These are phyloP conservation scores for Athelia sp. DNA, from an alignment of 1,284 basidiomycete species.

Conservation along the genomic window DNA sequence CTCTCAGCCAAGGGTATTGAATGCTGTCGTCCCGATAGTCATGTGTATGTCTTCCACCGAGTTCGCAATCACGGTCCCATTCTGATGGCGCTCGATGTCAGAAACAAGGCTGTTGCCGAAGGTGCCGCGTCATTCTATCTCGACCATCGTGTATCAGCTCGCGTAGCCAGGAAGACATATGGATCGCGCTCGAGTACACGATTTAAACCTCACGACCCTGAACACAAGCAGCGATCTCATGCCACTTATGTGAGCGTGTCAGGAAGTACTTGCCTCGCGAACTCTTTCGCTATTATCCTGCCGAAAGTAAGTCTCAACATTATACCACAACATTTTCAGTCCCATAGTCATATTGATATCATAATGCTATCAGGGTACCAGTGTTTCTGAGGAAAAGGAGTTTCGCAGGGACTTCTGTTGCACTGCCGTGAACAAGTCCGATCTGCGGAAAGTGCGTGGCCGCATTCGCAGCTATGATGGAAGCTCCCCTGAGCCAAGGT, in stretches of 20 bases:
- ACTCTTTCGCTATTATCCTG: constrained; percentile 25
- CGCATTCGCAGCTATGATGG: constrained; percentile 23
- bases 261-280: constrained; percentile 19
- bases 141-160: constrained; percentile 41
- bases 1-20: constrained; percentile 23
- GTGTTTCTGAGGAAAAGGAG: constrained; percentile 26
- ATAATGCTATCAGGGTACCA: constrained; percentile 24
- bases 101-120: constrained; percentile 54
- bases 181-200: constrained; percentile 26
- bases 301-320: constrained; percentile 17
- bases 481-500: constrained; percentile 11
- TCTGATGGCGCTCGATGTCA: constrained; percentile 14
- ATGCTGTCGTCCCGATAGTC: constrained; percentile 32
- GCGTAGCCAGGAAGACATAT: constrained; percentile 41
- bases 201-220: constrained; percentile 24
- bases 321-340: too few species aligned
- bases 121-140: constrained; percentile 49
- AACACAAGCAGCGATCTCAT: constrained; percentile 28
- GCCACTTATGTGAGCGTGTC: constrained; percentile 13
- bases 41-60: constrained; percentile 28
- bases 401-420: constrained; percentile 21
- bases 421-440: constrained; percentile 15
- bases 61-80: neutral
- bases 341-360: constrained; percentile 4
- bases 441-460: constrained; percentile 15